Evolutionary conservation across 2,329 filamentous ascomycete genomes (phyloP).

Genomic region (Calonectria hawksworthii): DNA sequence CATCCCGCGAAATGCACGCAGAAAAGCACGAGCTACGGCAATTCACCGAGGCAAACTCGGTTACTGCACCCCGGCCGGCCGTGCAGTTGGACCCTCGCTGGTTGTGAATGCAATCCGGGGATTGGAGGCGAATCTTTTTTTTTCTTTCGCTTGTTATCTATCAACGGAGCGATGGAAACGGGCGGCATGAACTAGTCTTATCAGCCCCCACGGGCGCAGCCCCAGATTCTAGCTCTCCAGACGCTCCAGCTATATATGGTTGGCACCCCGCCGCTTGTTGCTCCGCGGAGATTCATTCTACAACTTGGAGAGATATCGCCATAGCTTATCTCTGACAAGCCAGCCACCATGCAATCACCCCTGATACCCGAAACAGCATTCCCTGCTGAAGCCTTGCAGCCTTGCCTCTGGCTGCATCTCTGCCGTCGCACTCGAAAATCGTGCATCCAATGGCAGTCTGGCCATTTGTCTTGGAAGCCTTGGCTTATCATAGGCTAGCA

Average conservation of each 20-base stretch:
- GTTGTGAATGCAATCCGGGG: neutral
- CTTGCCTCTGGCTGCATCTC: constrained; percentile 36
- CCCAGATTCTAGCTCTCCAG: constrained; percentile 20
- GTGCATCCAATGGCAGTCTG: constrained; percentile 37
- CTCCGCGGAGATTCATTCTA: constrained; percentile 47
- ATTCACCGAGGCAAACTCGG: neutral
- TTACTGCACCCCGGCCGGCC: neutral
- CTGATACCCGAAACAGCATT: constrained; percentile 24
- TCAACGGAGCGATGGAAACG: neutral
- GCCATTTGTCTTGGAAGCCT: constrained; percentile 37
- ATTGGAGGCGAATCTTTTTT: neutral
- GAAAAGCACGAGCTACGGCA: neutral
- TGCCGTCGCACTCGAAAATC: constrained; percentile 30
- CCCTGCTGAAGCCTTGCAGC: constrained; percentile 31
- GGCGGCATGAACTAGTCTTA: constrained; percentile 29
- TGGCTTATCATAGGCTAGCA: constrained; percentile 40
- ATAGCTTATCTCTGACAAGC: constrained; percentile 41
- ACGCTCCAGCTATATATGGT: constrained; percentile 41
- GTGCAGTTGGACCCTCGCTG: neutral
- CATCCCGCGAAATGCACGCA: neutral
- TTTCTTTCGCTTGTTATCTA: neutral
- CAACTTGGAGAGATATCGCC: constrained; percentile 34
- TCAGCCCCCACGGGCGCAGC: constrained; percentile 29
- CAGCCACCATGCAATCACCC: constrained; percentile 27
- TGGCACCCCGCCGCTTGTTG: constrained; percentile 31